Evolutionary conservation across 129 eudicot genomes (phyloP).

Genomic region (Kitagawia praeruptora): DNA sequence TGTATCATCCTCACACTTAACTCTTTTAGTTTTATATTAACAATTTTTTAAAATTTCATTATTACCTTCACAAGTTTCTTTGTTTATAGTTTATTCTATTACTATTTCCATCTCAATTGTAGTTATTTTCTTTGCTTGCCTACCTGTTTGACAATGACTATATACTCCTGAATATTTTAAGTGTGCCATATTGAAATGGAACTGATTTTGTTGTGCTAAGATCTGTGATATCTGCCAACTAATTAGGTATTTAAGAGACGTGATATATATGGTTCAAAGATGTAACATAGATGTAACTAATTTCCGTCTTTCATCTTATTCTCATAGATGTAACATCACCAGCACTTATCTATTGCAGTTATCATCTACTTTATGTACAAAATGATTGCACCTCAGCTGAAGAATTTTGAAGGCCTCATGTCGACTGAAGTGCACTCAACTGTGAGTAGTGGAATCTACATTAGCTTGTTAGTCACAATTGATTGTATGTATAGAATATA

Average conservation of each 20-base stretch:
- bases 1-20: too few species aligned
- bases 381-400: conserved; percentile 72
- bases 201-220: neutral
- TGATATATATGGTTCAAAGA: conserved; percentile 67
- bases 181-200: neutral
- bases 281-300: too few species aligned
- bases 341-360: neutral
- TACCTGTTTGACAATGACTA: neutral
- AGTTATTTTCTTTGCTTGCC: neutral
- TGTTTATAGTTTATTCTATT: too few species aligned
- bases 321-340: neutral
- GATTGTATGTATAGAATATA: neutral
- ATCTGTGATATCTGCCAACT: neutral
- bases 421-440: conserved; percentile 51
- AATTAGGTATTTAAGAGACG: conserved; percentile 52
- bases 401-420: conserved; percentile 76
- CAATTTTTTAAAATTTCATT: too few species aligned
- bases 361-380: neutral
- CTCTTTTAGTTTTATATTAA: too few species aligned
- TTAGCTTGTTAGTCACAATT: neutral
- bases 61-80: too few species aligned
- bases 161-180: neutral
- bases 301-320: neutral
- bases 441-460: conserved; percentile 9
- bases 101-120: neutral